Conservation (phyloP, 345 rosid species). For the Rhizophora mangle region DNA sequence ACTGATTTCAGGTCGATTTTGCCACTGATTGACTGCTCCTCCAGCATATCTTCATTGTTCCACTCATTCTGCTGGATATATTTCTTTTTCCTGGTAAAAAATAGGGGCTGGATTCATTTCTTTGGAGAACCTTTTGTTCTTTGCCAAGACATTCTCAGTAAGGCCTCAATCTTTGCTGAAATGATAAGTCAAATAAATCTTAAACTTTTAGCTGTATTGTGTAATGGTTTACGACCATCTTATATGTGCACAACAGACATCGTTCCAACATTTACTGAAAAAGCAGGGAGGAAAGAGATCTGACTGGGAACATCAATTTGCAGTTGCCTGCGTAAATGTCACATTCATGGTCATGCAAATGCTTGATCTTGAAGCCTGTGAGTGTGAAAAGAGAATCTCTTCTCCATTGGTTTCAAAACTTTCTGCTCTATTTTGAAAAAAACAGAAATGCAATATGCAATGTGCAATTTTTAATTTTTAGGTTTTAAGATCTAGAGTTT, state of each 20-base stretch:
- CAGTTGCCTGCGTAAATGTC: conserved; percentile 93
- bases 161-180: conserved; percentile 13
- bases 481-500: no score
- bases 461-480: no score
- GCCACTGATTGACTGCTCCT: background rate
- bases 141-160: conserved; percentile 79
- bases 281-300: conserved; percentile 80
- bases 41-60: background rate
- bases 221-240: background rate
- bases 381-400: conserved; percentile 26
- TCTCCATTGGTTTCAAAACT: background rate
- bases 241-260: conserved; percentile 40
- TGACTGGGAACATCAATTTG: conserved; percentile 93
- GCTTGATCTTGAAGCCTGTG: conserved; percentile 86
- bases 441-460: no score
- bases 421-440: background rate
- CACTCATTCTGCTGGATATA: background rate
- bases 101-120: conserved; percentile 97
- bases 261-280: conserved; percentile 56
- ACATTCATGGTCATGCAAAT: conserved; percentile 97
- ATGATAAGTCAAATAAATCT: background rate
- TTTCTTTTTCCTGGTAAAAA: conserved; percentile 18
- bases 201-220: background rate
- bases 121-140: conserved; percentile 78
- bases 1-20: conserved; percentile 73